A percentile compares a stretch with the other conserved stretches of the same genome.
phyloP scores from a whole-genome alignment of 2,329 filamentous ascomycete genomes.

The Ceratocystis huliohia region DNA sequence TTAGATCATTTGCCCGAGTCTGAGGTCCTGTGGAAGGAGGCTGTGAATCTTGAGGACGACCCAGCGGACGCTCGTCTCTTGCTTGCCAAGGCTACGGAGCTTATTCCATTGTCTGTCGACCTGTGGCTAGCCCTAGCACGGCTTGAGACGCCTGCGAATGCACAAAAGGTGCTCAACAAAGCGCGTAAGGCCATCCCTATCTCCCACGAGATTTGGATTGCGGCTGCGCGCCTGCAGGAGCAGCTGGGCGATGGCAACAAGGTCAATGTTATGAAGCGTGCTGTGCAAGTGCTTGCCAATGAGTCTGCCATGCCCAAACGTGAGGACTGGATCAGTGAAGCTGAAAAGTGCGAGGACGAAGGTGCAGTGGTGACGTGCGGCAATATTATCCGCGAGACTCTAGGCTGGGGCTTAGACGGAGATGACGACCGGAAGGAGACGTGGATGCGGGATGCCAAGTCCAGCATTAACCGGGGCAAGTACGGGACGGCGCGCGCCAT shows the following conservation, averaged over 20 bases:
- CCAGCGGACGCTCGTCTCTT: slow-evolving; percentile 75
- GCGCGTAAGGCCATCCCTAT: slow-evolving; percentile 88
- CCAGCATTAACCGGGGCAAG: slow-evolving; percentile 64
- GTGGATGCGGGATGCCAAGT: slow-evolving; percentile 87
- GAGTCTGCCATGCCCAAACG: slow-evolving; percentile 94
- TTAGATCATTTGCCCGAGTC: slow-evolving; percentile 89
- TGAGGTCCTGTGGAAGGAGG: slow-evolving; percentile 94
- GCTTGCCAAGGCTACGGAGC: slow-evolving; percentile 86
- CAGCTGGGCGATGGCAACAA: slow-evolving; percentile 66
- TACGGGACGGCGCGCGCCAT: slow-evolving; percentile 90
- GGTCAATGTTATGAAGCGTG: slow-evolving; percentile 89
- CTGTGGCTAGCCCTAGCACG: slow-evolving; percentile 89
- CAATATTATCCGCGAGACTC: slow-evolving; percentile 80
- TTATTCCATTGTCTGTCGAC: slow-evolving; percentile 86
- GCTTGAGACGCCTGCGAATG: slow-evolving; percentile 78
- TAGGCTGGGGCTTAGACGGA: slow-evolving; percentile 87
- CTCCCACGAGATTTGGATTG: slow-evolving; percentile 93
- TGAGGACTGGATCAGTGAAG: slow-evolving; percentile 92
- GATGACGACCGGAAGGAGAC: slow-evolving; percentile 93
- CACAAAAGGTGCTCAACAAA: slow-evolving; percentile 88
- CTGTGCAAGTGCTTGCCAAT: slow-evolving; percentile 73
- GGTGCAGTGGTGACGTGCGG: slow-evolving; percentile 76
- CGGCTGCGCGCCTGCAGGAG: slow-evolving; percentile 80
- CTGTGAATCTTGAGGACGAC: slow-evolving; percentile 89
- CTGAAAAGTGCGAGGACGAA: slow-evolving; percentile 88